phyloP scores from a whole-genome alignment of 768 basidiomycete genomes.

The Phylloporus rhodoxanthus region DNA sequence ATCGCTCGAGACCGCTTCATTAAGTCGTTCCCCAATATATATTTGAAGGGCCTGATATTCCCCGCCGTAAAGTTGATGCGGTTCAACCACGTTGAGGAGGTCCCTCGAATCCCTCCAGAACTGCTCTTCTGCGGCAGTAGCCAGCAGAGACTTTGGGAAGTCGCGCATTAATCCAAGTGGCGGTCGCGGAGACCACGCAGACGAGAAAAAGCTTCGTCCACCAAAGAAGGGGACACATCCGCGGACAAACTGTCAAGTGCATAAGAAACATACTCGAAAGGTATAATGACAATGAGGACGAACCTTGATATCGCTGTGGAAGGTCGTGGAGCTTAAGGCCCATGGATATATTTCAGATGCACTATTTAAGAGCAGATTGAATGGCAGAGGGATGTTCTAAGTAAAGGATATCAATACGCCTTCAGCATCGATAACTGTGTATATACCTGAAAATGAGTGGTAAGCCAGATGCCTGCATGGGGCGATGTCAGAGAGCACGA shows the following conservation, averaged over 20 bases:
- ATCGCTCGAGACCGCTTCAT: neutral
- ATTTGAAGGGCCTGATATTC: constrained; percentile 4
- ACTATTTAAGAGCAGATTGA: constrained; percentile 1
- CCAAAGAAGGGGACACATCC: constrained; percentile 16
- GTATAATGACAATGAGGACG: neutral
- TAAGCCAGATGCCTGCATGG: constrained; percentile 5
- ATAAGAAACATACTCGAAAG: neutral
- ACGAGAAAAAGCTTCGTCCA: constrained; percentile 14
- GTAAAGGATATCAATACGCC: neutral
- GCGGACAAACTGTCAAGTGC: constrained; percentile 5
- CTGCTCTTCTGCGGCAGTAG: neutral
- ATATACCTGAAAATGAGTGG: constrained; percentile 7
- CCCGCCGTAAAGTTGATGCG: neutral
- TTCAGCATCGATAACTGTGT: neutral
- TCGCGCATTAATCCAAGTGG: constrained; percentile 6
- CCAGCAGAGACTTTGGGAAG: constrained; percentile 9
- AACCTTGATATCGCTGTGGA: constrained; percentile 3
- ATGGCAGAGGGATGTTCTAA: constrained; percentile 8
- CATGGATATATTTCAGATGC: constrained; percentile 6
- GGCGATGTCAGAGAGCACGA: neutral
- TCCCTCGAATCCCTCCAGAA: constrained; percentile 2
- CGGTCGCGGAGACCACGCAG: constrained; percentile 16
- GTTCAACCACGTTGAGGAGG: constrained; percentile 3
- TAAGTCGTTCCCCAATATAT: constrained; percentile 1
- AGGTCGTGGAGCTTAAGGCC: constrained; percentile 1